These are phyloP conservation scores for Camelina neglecta DNA, from an alignment of 345 rosid species.

Conservation along the genomic window DNA sequence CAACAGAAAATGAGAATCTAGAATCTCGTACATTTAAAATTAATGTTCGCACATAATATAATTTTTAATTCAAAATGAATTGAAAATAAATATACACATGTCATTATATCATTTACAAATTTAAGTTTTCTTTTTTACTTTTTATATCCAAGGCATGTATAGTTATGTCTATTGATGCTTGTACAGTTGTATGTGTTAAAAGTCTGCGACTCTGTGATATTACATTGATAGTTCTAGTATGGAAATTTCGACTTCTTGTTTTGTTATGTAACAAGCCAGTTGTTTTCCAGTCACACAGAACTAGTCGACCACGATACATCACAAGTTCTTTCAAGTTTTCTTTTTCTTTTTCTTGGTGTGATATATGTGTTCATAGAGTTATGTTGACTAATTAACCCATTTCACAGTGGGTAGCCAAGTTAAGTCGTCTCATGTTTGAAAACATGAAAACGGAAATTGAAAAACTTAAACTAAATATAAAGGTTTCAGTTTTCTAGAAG, in stretches of 20 bases:
- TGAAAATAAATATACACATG: neutral
- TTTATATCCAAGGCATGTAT: neutral
- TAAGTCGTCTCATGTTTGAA: slow-evolving; percentile 11
- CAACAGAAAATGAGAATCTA: neutral
- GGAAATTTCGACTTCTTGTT: neutral
- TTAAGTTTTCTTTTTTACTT: neutral
- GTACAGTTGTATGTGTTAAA: neutral
- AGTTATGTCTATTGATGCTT: neutral
- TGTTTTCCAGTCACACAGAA: neutral
- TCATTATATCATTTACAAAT: neutral
- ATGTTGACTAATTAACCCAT: slow-evolving; percentile 21
- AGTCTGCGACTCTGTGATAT: neutral
- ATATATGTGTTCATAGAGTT: neutral
- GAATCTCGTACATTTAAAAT: neutral
- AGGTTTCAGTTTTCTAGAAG: neutral
- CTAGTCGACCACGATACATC: neutral
- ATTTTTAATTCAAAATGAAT: neutral
- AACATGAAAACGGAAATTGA: neutral
- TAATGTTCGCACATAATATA: neutral
- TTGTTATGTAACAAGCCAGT: neutral
- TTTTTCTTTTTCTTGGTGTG: neutral
- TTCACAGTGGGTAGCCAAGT: neutral
- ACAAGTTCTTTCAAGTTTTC: neutral
- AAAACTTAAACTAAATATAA: neutral
- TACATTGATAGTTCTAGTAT: slow-evolving; percentile 2